Evolutionary conservation across 2,329 filamentous ascomycete genomes (phyloP), one percentile per base, ranked within the genome.

Genomic region (Nannizzia gypsea): DNA sequence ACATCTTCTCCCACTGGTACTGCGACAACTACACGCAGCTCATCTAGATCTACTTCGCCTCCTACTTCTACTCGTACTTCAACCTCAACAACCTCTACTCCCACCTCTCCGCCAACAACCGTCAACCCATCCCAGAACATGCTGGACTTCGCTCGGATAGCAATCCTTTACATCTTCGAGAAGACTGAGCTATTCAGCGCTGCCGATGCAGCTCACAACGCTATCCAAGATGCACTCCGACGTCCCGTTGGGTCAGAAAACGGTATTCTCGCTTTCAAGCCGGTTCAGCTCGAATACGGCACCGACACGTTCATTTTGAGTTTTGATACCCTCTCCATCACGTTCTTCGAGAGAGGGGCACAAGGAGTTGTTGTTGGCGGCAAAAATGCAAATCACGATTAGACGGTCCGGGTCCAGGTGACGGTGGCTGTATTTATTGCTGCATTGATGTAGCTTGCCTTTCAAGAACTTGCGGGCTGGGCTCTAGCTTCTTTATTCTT

Each of bases 121-220:
- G 20, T 13, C 58, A 24, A 64, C 66, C 50, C 57, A 66, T 31
- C 48, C 6, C 17, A n/a, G 22, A 62, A 62, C 55, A 42, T 63
- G n/a, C 34, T 66, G 15, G 67, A 70, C 52, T 70, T 70, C 56
- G 64, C 65, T 17, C 67, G 68, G 44, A 62, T 66, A 20, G 62
- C 65, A 13, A 63, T 70, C 8, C 64, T 70, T 22, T 68, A 66
- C 60, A 64, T 70, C 56, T 65, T 67, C 26, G 64, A 68, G 40
- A 58, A 64, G 31, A 66, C 65, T 1, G 62, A 60, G n/a, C 50
- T 61, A 11, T 34, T 66, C 1, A 60, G 55, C 3, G 62, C 59
- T 34, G 65, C 67, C 28, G 59, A 61, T 8, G 38, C 38, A 48
- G 65, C 63, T 11, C 62, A 67, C 56, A 63, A 63, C 28, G 44